Conservation (phyloP, 768 basidiomycete species). For the Suillus paluster region DNA sequence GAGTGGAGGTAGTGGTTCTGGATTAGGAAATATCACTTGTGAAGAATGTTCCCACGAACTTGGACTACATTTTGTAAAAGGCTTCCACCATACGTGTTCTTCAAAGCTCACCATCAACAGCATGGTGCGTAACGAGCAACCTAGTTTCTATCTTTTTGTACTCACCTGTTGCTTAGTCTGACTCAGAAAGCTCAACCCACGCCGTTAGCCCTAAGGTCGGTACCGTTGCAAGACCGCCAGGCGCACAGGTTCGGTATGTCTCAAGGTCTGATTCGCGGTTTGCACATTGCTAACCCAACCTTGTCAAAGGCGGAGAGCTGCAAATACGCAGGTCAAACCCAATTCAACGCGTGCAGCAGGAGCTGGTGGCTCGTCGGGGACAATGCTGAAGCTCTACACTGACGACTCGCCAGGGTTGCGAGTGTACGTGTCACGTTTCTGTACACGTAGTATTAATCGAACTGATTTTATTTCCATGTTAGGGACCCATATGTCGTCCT, state of each 20-base stretch:
- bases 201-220: constrained; percentile 46
- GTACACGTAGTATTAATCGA: background rate
- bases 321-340: constrained; percentile 68
- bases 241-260: constrained; percentile 80
- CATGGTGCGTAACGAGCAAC: constrained; percentile 5
- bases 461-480: constrained; percentile 12
- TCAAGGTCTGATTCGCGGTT: constrained; percentile 3
- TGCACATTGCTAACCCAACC: background rate
- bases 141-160: constrained; percentile 5
- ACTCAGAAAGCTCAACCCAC: constrained; percentile 69
- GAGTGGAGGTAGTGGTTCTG: background rate
- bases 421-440: constrained; percentile 69
- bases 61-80: background rate
- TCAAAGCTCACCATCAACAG: constrained; percentile 3
- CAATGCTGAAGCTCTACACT: constrained; percentile 98
- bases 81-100: background rate
- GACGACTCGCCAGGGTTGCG: constrained; percentile 96
- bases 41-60: constrained; percentile 1
- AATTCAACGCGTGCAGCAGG: constrained; percentile 91
- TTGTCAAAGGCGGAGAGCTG: constrained; percentile 68
- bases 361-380: constrained; percentile 95
- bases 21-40: background rate
- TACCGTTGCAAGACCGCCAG: constrained; percentile 72
- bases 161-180: constrained; percentile 54
- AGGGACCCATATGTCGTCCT: constrained; percentile 98